Base-by-base conservation (phyloP, 108 stramenopile species). In the Schizochytrium sp. region DNA sequence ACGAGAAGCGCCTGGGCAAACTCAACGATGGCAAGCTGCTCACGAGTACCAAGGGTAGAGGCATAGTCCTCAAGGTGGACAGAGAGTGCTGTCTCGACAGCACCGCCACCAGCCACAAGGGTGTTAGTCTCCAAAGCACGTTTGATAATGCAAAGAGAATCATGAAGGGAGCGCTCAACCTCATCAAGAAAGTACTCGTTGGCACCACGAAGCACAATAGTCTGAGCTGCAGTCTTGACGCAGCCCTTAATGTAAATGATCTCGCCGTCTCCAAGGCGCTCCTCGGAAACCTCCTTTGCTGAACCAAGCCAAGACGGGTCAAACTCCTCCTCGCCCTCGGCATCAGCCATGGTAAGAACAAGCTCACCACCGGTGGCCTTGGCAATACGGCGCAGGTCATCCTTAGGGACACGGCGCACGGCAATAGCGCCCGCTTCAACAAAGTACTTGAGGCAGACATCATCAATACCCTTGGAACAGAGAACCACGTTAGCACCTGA, bases 171-270 rank as follows among this genome's bases (percentile, higher is more conserved):
- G 45, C 99, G 95, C 90, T 99, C 98, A 96, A 99, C 98, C 92
- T 99, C 99, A 92, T 99, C 99, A 61, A 99, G 93, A 96, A 98
- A 97, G 95, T 97, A 99, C 87, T 99, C 98, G 93, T 99, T 99
- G 61, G 99, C 98, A 45, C 99, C 99, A 19, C 99, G 95, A 64
- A 99, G 94, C 50, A 99, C 97, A 73, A 99, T 96, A 2, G 98
- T 98, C 59, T 97, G 96, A 8, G 98, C 97, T 8, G 96, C 95
- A 4, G 96, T 96, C 72, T 92, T 91, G 88, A 94, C 96, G 47
- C 91, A 92, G 59, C 97, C 98, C 89, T 96, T 95, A 83, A 98
- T 94, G 90, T 98, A 98, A 72, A 99, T 89, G 94, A 99, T 95
- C 94, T 99, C 99, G 12, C 97, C 97, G 90, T 99, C 99, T 0